Percentiles rank a stretch among this genome's conserved stretches.
phyloP scores from a whole-genome alignment of 495 filamentous ascomycete genomes.

The Lasiosphaeria miniovina region DNA sequence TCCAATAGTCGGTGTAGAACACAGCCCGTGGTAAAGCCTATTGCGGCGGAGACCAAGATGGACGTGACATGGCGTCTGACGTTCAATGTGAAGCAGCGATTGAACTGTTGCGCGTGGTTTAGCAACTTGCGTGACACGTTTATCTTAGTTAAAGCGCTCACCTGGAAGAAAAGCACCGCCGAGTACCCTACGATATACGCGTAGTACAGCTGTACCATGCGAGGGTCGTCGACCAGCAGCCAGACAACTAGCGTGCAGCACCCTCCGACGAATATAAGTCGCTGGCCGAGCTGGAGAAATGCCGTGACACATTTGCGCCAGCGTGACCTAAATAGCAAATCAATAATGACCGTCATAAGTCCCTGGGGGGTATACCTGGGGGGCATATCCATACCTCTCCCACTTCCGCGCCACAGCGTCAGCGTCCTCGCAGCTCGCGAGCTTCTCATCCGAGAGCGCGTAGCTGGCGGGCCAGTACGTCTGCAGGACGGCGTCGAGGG shows the following conservation, averaged over 20 bases:
- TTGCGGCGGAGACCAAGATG: constrained; percentile 20
- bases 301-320: constrained; percentile 12
- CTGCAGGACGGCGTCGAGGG: constrained; percentile 21
- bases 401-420: constrained; percentile 7
- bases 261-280: constrained; percentile 23
- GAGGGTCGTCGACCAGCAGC: constrained; percentile 15
- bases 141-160: background rate
- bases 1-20: constrained; percentile 13
- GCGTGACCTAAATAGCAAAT: constrained; percentile 12
- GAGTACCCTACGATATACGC: constrained; percentile 25
- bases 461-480: constrained; percentile 23
- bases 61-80: constrained; percentile 20
- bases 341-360: background rate
- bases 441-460: constrained; percentile 21
- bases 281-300: constrained; percentile 8
- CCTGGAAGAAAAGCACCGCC: constrained; percentile 29
- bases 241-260: constrained; percentile 22
- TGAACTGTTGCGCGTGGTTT: constrained; percentile 17
- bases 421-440: constrained; percentile 14
- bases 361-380: background rate
- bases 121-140: background rate
- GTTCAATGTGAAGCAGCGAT: constrained; percentile 31
- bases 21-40: constrained; percentile 24
- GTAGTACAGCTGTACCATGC: constrained; percentile 22
- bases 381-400: constrained; percentile 17